Evolutionary conservation across 176 grass and related monocot genomes (phyloP).

Genomic region (Lolium perenne): DNA sequence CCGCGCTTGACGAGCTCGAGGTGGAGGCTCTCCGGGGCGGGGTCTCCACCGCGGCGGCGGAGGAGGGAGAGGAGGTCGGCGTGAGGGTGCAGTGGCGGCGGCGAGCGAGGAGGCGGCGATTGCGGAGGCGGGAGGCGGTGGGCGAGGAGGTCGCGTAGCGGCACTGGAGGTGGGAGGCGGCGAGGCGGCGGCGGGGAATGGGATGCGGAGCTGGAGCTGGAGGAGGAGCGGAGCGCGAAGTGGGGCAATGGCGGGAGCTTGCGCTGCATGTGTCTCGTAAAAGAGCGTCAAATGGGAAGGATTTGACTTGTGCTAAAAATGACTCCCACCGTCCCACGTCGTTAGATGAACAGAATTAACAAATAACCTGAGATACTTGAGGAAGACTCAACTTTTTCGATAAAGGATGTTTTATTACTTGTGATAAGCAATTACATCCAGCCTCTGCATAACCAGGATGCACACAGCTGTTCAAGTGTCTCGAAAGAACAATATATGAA

Average conservation of each 20-base stretch:
- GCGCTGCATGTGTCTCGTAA: conserved; percentile 38
- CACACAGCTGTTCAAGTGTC: no score
- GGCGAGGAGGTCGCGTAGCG: conserved; percentile 34
- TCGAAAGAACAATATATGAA: no score
- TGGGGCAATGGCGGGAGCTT: conserved; percentile 50
- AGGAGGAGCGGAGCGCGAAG: conserved; percentile 6
- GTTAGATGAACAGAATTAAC: no score
- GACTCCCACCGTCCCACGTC: no score
- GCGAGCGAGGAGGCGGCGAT: conserved; percentile 16
- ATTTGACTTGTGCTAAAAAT: no score
- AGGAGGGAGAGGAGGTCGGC: conserved; percentile 18
- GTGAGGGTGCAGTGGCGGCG: conserved; percentile 21
- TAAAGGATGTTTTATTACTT: no score
- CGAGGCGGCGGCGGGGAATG: conserved; percentile 4
- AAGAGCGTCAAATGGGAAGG: not conserved
- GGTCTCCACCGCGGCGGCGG: conserved; percentile 22
- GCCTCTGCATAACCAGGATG: no score
- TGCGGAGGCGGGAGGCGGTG: conserved; percentile 20
- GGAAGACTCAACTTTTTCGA: no score
- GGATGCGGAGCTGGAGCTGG: not conserved
- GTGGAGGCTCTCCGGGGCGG: conserved; percentile 57
- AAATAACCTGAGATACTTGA: no score
- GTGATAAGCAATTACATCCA: no score
- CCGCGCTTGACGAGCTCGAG: conserved; percentile 61
- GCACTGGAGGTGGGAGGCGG: conserved; percentile 31